Percentiles rank a stretch among this genome's conserved stretches.
Evolutionary conservation across 352 stramenopile species (phyloP).

Genomic region (Globisporangium nunn): DNA sequence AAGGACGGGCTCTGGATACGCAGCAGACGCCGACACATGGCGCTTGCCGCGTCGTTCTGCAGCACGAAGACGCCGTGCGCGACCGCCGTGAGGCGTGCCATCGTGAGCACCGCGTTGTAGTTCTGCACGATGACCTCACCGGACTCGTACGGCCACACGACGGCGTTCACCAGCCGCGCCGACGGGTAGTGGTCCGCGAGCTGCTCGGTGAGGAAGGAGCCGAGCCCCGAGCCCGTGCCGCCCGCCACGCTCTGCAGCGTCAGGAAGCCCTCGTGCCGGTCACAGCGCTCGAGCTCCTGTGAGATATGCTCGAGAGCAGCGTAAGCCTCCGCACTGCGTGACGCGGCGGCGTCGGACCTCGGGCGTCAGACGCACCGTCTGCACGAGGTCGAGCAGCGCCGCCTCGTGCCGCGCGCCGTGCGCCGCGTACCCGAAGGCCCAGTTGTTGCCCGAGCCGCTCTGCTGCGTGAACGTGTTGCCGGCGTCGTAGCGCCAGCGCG

Average conservation of each 20-base stretch:
- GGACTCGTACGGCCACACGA: slow-evolving; percentile 79
- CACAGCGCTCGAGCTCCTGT: slow-evolving; percentile 65
- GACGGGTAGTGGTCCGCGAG: slow-evolving; percentile 57
- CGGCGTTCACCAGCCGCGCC: slow-evolving; percentile 51
- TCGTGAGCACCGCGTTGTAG: slow-evolving; percentile 87
- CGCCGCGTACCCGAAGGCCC: slow-evolving; percentile 53
- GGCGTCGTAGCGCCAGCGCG: slow-evolving; percentile 36
- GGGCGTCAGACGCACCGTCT: slow-evolving; percentile 31
- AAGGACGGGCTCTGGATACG: slow-evolving; percentile 53
- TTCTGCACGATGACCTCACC: slow-evolving; percentile 88
- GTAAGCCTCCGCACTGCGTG: neutral
- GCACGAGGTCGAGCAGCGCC: slow-evolving; percentile 45
- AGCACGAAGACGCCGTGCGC: slow-evolving; percentile 62
- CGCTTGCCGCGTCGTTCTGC: slow-evolving; percentile 55
- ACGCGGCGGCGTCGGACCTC: neutral
- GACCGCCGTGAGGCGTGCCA: slow-evolving; percentile 60
- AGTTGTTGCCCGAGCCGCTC: slow-evolving; percentile 77
- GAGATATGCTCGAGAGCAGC: too few species aligned
- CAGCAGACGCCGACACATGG: slow-evolving; percentile 51
- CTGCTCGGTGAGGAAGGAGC: slow-evolving; percentile 73
- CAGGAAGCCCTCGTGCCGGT: slow-evolving; percentile 61
- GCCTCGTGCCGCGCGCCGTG: slow-evolving; percentile 37
- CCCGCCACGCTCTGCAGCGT: slow-evolving; percentile 83
- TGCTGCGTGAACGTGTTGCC: slow-evolving; percentile 47
- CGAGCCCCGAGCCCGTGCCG: slow-evolving; percentile 82